Evolutionary conservation across 2,329 filamentous ascomycete genomes (phyloP), one percentile per base, ranked within the genome.

Genomic region (Furcasterigmium sp.): DNA sequence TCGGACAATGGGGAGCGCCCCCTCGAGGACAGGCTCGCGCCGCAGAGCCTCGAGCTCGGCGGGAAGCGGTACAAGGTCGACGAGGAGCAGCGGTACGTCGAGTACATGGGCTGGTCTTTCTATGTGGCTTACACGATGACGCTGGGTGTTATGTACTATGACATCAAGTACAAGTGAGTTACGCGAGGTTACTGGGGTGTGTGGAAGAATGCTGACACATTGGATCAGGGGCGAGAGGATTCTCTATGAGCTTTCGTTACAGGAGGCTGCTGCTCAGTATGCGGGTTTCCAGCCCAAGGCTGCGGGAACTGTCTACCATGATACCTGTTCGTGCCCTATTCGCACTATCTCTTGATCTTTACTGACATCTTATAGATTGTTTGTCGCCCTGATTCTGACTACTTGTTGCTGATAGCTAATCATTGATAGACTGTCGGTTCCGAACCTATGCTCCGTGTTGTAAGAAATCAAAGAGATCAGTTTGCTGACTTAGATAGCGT

Each of bases 231-330:
- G 23, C 11, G 23, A 26, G 11, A 7, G 23, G 7, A 11, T 26
- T 11, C 11, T 26, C 7, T 26, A 26, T 51, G 72, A 77, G 55
- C 63, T 77, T 5, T 67, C 67, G 8, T 58, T 76, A 39, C 72
- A 78, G 51, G 73, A 77, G 53, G 73, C 73, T 0, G 59, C 73
- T 20, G 69, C 73, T 4, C 73, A 76, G 44, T 77, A 77, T 47
- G 72, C 69, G 4, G 70, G 70, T 1, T 62, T 65, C 47, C 60
- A 70, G 42, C 70, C 71, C 9, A 69, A 70, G 54, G 54, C 62
- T 3, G 63, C 64, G 5, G 56, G 57, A n/a, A 68, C 64, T 1
- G 56, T 65, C 21, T 71, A 66, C 46, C 68, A 72, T 42, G 70
- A 70, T 42, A 62, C 62, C 0, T 26, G 23, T 26, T 26, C 23